These are phyloP conservation scores for Biscutella laevigata DNA, from an alignment of 441 rosid species.

Conservation along the genomic window DNA sequence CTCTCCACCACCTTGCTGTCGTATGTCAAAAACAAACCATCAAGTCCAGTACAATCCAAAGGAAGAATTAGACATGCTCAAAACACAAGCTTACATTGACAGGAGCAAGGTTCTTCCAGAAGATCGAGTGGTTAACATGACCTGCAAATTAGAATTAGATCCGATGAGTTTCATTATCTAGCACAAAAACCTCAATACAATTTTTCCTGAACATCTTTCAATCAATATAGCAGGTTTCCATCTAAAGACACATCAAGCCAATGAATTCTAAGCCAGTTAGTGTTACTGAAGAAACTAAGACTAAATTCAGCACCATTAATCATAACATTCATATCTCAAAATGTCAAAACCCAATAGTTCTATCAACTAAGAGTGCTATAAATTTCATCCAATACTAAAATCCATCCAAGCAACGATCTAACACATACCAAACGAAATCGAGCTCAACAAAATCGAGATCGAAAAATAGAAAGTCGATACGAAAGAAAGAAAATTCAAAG, in stretches of 20 bases:
- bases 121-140: constrained; percentile 84
- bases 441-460: not conserved
- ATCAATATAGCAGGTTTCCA: not conserved
- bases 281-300: not conserved
- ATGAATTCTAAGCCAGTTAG: not conserved
- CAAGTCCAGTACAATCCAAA: not conserved
- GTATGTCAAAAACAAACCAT: constrained; percentile 6
- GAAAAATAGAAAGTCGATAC: not conserved
- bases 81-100: constrained; percentile 38
- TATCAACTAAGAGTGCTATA: too few species aligned
- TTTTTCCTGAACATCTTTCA: not conserved
- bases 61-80: not conserved
- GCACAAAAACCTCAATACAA: not conserved
- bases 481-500: not conserved
- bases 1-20: constrained; percentile 92
- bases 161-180: not conserved
- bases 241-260: not conserved
- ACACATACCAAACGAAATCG: not conserved
- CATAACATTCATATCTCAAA: constrained; percentile 8
- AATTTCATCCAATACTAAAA: not conserved
- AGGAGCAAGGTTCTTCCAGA: constrained; percentile 89
- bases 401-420: not conserved
- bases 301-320: not conserved
- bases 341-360: too few species aligned
- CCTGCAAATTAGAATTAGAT: constrained; percentile 34